Evolutionary conservation across 2,329 filamentous ascomycete species (phyloP).

Genomic region (Thelonectria discophora): DNA sequence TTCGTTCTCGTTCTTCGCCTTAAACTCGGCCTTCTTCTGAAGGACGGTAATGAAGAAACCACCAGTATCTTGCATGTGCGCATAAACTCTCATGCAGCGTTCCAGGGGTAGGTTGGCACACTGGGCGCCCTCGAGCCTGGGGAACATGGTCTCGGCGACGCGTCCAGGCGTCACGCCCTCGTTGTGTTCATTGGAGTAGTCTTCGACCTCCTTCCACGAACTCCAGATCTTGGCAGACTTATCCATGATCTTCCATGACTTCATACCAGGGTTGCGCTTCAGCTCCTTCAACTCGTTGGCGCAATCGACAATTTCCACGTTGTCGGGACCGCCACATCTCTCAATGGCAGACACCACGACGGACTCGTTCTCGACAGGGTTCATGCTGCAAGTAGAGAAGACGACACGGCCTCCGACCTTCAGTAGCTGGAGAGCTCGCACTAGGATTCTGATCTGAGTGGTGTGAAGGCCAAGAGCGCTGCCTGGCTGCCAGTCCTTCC

Average conservation of each 20-base stretch:
- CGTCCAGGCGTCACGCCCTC: constrained; percentile 67
- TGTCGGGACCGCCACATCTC: constrained; percentile 82
- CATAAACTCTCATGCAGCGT: constrained; percentile 92
- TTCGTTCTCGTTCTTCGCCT: constrained; percentile 74
- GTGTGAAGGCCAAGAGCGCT: constrained; percentile 87
- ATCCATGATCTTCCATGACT: constrained; percentile 90
- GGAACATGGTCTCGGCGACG: constrained; percentile 85
- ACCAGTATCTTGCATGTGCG: constrained; percentile 94
- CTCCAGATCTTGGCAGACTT: constrained; percentile 82
- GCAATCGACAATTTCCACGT: constrained; percentile 87
- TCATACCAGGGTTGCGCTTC: constrained; percentile 79
- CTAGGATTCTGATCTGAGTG: constrained; percentile 88
- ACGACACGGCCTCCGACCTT: constrained; percentile 95
- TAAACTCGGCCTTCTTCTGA: constrained; percentile 90
- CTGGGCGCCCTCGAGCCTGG: constrained; percentile 62
- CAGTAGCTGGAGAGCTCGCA: constrained; percentile 92
- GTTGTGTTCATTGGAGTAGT: constrained; percentile 68
- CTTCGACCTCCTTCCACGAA: constrained; percentile 83
- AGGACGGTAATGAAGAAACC: constrained; percentile 97
- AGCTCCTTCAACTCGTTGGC: constrained; percentile 79
- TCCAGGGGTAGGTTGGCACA: constrained; percentile 79
- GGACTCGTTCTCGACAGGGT: constrained; percentile 96
- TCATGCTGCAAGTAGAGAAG: constrained; percentile 99
- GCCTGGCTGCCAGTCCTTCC: constrained; percentile 92
- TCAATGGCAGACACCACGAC: constrained; percentile 89